These are phyloP conservation scores for Funneliformis geosporum DNA, from an alignment of 192 early-diverging fungal species.

Conservation along the genomic window DNA sequence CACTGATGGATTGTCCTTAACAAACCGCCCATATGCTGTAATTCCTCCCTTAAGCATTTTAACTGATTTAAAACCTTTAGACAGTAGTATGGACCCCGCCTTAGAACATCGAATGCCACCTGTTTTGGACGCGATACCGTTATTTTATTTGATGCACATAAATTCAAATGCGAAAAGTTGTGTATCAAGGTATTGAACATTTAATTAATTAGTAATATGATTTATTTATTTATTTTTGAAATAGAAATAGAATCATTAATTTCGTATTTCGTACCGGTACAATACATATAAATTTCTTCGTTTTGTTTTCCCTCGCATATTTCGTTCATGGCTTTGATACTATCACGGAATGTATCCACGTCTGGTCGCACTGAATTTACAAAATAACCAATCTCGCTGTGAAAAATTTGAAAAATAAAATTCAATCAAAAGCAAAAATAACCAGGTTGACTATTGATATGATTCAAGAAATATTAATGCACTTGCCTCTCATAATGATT, in stretches of 20 bases:
- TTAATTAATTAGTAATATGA: not conserved
- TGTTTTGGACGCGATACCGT: not conserved
- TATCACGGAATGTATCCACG: slow-evolving; percentile 72
- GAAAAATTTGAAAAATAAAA: not conserved
- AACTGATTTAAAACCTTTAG: slow-evolving; percentile 64
- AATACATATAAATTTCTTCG: slow-evolving; percentile 79
- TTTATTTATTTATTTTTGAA: not conserved
- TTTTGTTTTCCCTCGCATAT: slow-evolving; percentile 56
- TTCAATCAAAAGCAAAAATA: not conserved
- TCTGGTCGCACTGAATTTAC: slow-evolving; percentile 67
- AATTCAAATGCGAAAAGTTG: not conserved
- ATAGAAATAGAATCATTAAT: not conserved
- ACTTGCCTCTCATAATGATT: slow-evolving; percentile 74
- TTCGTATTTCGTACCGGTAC: slow-evolving; percentile 47
- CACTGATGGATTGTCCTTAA: slow-evolving; percentile 41
- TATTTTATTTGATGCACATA: too few relatives aligned
- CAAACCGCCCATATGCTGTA: slow-evolving; percentile 70
- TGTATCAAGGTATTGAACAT: not conserved
- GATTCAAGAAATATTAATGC: not conserved
- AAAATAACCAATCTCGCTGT: slow-evolving; percentile 69
- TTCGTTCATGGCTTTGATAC: slow-evolving; percentile 63
- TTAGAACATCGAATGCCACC: slow-evolving; percentile 82
- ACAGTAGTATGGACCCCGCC: slow-evolving; percentile 74
- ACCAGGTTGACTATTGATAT: too few relatives aligned
- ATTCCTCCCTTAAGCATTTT: slow-evolving; percentile 73